Evolutionary conservation across 306 rosid genomes (phyloP).

Genomic region (Castanea crenata): DNA sequence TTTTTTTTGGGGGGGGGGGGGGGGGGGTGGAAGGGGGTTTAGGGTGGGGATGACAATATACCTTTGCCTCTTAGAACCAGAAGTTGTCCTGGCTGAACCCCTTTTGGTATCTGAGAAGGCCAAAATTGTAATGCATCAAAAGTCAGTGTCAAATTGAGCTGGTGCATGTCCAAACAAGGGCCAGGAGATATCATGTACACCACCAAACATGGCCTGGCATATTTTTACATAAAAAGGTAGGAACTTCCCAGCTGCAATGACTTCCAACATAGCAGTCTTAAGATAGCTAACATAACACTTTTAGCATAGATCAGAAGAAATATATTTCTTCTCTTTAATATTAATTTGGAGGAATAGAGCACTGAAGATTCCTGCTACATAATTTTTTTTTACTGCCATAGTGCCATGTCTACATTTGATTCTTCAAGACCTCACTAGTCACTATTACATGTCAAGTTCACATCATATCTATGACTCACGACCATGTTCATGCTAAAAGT

Average conservation of each 20-base stretch:
- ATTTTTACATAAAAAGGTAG: background rate
- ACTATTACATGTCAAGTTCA: background rate
- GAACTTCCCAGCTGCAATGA: background rate
- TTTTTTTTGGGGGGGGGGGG: background rate
- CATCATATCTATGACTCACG: background rate
- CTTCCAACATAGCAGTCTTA: constrained; percentile 1
- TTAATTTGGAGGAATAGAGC: background rate
- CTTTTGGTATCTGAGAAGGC: constrained; percentile 77
- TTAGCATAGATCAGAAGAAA: background rate
- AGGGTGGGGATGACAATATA: constrained; percentile 15
- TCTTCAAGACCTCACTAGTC: background rate
- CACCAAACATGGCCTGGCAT: background rate
- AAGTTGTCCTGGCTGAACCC: constrained; percentile 91
- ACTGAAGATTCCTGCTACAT: background rate
- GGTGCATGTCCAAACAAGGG: background rate
- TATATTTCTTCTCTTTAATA: background rate
- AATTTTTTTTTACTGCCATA: background rate
- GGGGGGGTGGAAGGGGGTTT: constrained; percentile 9
- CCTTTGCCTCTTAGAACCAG: constrained; percentile 88
- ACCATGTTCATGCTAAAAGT: background rate
- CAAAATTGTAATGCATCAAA: constrained; percentile 33
- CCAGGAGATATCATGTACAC: background rate
- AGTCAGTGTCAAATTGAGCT: constrained; percentile 15
- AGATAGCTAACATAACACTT: background rate
- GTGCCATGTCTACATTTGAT: background rate